Base-by-base conservation (phyloP, 495 filamentous ascomycete species). In the Hypoxylon lenormandii region DNA sequence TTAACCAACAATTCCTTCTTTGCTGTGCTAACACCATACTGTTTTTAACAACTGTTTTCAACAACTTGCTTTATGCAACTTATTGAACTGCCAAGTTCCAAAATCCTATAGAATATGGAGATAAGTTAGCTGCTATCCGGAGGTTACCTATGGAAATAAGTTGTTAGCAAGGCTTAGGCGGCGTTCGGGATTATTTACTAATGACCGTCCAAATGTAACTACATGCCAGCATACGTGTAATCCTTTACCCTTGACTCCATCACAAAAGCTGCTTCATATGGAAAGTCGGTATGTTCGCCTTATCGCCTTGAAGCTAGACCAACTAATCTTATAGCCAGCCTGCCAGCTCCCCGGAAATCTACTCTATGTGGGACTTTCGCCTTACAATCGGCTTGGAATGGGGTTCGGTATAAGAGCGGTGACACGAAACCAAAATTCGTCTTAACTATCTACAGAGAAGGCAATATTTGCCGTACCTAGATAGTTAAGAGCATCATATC, bases 251-350 rank as follows among this genome's bases (percentile, higher is more conserved):
- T 42, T 42, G 6, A 15, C 38, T 4, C n/a, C 38, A 42, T 16
- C 18, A 16, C 23, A 28, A 7, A 33, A 33, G 30, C 5, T 5
- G 30, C 30, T 7, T 15, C 22, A 48, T 13, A 15, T n/a, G 26
- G 21, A 8, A 46, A 47, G 54, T 58, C 65, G 58, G 62, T 52
- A 68, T 26, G 43, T 54, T 36, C 50, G 26, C 66, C 51, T 64
- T n/a, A n/a, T n/a, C n/a, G 54, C 42, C 54, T 42, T 51, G 57
- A 42, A 59, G 60, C 66, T 69, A 64, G 60, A 53, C 57, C 50
- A 49, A n/a, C 40, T 48, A 28, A 8, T 43, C 33, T 37, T 18
- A 7, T 36, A 45, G 12, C 13, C 48, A 1, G 38, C 43, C 52
- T 45, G 12, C 13, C 48, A 1, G 38, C 43, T 57, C 51, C 57